Evolutionary conservation across 495 filamentous ascomycete species (phyloP).

Genomic region (Penicillium manginii): DNA sequence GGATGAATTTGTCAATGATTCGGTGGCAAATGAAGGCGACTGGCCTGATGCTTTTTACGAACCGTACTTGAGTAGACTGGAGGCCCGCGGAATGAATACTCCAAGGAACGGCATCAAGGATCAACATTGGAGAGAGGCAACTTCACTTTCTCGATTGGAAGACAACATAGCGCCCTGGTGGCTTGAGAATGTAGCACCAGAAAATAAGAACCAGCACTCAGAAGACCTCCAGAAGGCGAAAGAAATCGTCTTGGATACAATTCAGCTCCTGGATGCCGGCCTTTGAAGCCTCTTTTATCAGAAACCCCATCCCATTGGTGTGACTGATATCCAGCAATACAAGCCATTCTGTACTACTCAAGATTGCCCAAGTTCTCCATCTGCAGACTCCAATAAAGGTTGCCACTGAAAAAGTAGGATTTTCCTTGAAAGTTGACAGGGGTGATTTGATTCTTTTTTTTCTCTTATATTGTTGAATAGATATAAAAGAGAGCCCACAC

Average conservation of each 20-base stretch:
- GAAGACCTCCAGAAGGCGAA: neutral
- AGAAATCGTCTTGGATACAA: neutral
- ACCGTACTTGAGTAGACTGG: neutral
- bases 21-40: neutral
- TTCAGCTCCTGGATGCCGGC: no score
- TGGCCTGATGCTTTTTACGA: neutral
- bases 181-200: neutral
- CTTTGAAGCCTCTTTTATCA: no score
- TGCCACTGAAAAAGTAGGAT: no score
- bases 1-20: neutral
- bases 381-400: no score
- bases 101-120: neutral
- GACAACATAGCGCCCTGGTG: neutral
- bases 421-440: neutral
- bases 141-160: neutral
- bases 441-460: slow-evolving; percentile 3
- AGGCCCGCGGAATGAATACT: neutral
- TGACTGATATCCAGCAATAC: no score
- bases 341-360: no score
- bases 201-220: neutral
- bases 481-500: slow-evolving; percentile 19
- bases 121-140: neutral
- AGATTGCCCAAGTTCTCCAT: no score
- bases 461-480: slow-evolving; percentile 16
- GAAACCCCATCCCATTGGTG: no score